Evolutionary conservation across 371 early-diverging fungal genomes (phyloP), one percentile per base, ranked within the genome.

Genomic region (Rhizopus microsporus): DNA sequence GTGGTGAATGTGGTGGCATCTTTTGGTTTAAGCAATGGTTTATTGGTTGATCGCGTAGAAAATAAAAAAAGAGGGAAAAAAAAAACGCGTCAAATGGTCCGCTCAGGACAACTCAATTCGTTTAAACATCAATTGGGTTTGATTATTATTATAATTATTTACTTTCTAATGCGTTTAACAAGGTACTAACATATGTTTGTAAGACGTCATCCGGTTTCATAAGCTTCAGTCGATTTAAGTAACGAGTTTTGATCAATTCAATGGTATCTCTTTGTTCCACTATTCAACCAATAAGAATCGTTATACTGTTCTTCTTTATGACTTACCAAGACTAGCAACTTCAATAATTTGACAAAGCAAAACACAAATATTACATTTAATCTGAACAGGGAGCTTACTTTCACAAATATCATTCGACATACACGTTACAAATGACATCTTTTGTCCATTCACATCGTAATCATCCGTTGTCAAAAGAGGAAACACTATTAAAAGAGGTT

Each of bases 331-430:
- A 44, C 43, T 35, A 42, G 82, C 77, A n/a, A 71, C 60, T 39
- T 71, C 68, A 7, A 74, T 38, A 0, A 80, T 60, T 35, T 77
- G 82, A 48, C 76, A 74, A 38, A 84, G 61, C 12, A 86, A 67
- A 12, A 78, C 52, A 59, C 82, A 83, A 13, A 66, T 75, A 62
- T 86, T 86, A 15, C 77, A 78, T 32, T 77, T 69, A 35, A 84
- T 71, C 60, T 86, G 74, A 48, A 76, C 69, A 29, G 82, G 72
- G 12, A 62, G 10, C 8, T 63, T 59, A 15, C 17, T 57, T 4
- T 52, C 46, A 37, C 62, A 70, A n/a, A 64, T 51, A 35, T 56
- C 63, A 43, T 72, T 74, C 23, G 74, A 56, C 3, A 84, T 12
- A 13, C 76, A 74, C 43, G 77, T 74, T 15, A 86, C 47, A 37